Percentiles rank a stretch among this genome's conserved stretches.
phyloP scores from a whole-genome alignment of 1,284 basidiomycete species.

The Rhodotorula mucilaginosa region DNA sequence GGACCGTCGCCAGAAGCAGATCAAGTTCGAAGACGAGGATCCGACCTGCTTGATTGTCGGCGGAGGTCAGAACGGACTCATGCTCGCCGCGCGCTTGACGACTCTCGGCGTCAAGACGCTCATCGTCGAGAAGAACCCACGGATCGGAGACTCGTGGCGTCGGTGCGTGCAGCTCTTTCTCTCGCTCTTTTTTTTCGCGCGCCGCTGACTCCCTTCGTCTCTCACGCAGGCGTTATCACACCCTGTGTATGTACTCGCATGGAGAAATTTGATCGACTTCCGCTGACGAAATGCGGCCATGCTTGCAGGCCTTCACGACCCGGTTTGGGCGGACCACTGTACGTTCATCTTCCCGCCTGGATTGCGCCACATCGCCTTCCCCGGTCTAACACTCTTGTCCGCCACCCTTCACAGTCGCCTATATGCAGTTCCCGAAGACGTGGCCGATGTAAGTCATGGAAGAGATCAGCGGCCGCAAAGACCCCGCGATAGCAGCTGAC shows the following conservation, averaged over 20 bases:
- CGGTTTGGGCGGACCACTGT: conserved; percentile 42
- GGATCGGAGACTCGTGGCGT: conserved; percentile 46
- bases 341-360: conserved; percentile 8
- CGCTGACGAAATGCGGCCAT: conserved; percentile 11
- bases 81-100: conserved; percentile 45
- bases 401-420: not conserved
- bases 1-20: conserved; percentile 28
- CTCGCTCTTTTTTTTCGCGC: not conserved
- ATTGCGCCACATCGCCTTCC: not conserved
- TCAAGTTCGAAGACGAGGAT: conserved; percentile 41
- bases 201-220: not conserved
- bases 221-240: conserved; percentile 1
- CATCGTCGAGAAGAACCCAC: conserved; percentile 45
- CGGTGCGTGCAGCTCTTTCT: conserved; percentile 5
- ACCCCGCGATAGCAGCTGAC: not conserved
- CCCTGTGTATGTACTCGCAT: not conserved
- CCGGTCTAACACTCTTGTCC: not conserved
- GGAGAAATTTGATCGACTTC: too few species aligned
- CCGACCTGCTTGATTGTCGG: conserved; percentile 43
- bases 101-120: conserved; percentile 45
- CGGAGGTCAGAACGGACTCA: conserved; percentile 48
- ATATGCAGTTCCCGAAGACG: conserved; percentile 29
- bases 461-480: not conserved
- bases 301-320: conserved; percentile 45
- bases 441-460: conserved; percentile 38